Conservation (phyloP, 2,329 filamentous ascomycete species). For the Cadophora malorum region DNA sequence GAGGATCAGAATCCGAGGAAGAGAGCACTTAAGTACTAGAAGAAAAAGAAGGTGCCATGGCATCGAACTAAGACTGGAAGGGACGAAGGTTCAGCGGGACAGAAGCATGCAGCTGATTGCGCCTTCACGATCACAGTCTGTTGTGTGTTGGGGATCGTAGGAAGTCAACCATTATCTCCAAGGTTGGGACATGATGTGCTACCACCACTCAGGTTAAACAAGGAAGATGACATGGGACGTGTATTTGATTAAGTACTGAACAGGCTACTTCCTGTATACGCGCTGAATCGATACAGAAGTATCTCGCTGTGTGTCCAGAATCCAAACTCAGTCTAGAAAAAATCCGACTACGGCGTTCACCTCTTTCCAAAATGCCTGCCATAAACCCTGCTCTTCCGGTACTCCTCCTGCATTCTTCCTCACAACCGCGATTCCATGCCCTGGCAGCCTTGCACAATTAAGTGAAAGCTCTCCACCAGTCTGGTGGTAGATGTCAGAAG, state of each 20-base stretch:
- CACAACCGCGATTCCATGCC: neutral
- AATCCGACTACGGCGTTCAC: too few species aligned
- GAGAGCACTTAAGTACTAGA: neutral
- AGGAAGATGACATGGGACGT: neutral
- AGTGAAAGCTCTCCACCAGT: neutral
- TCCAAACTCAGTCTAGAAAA: neutral
- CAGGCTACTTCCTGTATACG: neutral
- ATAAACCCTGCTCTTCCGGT: too few species aligned
- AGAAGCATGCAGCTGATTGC: too few species aligned
- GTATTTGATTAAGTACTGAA: neutral
- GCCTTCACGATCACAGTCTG: too few species aligned
- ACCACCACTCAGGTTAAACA: neutral
- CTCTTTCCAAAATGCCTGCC: too few species aligned
- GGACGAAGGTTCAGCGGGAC: too few species aligned
- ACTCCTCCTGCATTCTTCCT: neutral
- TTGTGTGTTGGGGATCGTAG: neutral
- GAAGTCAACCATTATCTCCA: neutral
- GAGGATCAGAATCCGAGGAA: neutral
- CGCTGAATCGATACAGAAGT: neutral
- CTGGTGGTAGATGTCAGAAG: neutral
- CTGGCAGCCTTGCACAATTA: neutral
- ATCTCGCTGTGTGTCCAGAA: neutral
- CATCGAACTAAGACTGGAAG: neutral
- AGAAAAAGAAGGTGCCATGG: neutral
- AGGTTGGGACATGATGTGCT: neutral